These are phyloP conservation scores for Candida mesenterica DNA, from an alignment of 1,139 yeast species.

Conservation along the genomic window DNA sequence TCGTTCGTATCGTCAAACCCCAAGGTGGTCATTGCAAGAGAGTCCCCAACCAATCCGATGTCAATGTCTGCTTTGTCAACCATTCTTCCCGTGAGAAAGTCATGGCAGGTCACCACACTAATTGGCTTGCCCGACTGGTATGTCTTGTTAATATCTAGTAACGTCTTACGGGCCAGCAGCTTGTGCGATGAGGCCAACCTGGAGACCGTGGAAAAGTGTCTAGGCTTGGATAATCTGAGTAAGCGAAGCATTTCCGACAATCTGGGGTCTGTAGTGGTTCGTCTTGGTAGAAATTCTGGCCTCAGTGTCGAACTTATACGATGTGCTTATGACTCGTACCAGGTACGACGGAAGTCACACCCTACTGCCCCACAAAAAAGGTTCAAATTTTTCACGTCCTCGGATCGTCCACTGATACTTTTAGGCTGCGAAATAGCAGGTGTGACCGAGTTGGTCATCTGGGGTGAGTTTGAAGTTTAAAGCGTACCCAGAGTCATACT, in stretches of 20 bases:
- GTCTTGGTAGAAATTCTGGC: too few relatives aligned
- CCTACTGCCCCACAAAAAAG: neutral
- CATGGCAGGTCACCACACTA: conserved; percentile 83
- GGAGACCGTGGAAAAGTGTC: conserved; percentile 11
- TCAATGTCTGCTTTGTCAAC: conserved; percentile 74
- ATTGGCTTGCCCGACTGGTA: conserved; percentile 53
- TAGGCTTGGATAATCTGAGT: too few relatives aligned
- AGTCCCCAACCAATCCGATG: conserved; percentile 81
- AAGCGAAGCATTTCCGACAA: conserved; percentile 7
- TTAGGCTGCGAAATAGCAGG: neutral
- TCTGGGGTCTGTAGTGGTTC: too few relatives aligned
- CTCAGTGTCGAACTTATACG: too few relatives aligned
- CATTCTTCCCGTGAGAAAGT: conserved; percentile 70
- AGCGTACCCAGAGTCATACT: too few relatives aligned
- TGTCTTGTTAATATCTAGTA: conserved; percentile 42
- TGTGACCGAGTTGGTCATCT: too few relatives aligned
- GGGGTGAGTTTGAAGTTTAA: too few relatives aligned
- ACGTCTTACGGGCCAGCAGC: conserved; percentile 22
- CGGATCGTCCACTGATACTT: too few relatives aligned
- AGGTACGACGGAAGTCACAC: too few relatives aligned
- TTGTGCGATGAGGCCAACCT: conserved; percentile 14
- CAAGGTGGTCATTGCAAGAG: conserved; percentile 86
- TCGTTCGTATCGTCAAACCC: conserved; percentile 81
- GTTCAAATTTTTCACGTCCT: neutral
- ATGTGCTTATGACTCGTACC: too few relatives aligned